phyloP scores from a whole-genome alignment of 495 filamentous ascomycete genomes.

The Annulohypoxylon maeteangense region DNA sequence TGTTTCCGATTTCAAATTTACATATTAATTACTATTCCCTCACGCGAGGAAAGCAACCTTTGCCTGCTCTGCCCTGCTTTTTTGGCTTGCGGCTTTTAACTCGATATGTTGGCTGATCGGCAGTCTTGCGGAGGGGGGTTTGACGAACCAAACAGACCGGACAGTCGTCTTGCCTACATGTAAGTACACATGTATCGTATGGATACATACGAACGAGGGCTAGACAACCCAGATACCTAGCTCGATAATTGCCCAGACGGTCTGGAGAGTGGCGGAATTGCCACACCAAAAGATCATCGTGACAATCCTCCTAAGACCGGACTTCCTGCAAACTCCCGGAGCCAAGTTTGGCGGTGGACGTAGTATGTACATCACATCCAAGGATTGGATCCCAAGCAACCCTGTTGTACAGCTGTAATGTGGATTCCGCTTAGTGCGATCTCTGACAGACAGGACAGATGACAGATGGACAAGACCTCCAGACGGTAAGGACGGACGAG shows the following conservation, averaged over 20 bases:
- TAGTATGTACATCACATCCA: constrained; percentile 29
- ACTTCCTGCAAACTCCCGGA: constrained; percentile 34
- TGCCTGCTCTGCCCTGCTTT: constrained; percentile 11
- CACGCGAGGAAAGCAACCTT: constrained; percentile 9
- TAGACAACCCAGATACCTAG: background rate
- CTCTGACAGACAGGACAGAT: constrained; percentile 13
- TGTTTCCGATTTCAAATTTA: constrained; percentile 8
- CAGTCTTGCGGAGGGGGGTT: constrained; percentile 25
- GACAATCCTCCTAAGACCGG: constrained; percentile 43
- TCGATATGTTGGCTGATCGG: constrained; percentile 34
- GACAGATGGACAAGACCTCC: background rate
- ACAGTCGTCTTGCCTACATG: background rate
- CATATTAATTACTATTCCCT: constrained; percentile 24
- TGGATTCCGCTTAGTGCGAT: constrained; percentile 30
- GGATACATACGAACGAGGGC: constrained; percentile 14
- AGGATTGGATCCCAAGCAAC: constrained; percentile 18
- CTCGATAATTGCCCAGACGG: background rate
- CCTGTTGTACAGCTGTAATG: constrained; percentile 41
- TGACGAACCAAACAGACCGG: constrained; percentile 35
- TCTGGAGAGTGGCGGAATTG: constrained; percentile 36
- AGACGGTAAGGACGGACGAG: background rate
- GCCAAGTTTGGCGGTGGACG: constrained; percentile 39
- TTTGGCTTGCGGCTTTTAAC: constrained; percentile 35
- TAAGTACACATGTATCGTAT: too few species aligned
- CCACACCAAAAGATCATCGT: constrained; percentile 44